Evolutionary conservation across 352 stramenopile species (phyloP).

Genomic region (Chrysophaeum taylorii): DNA sequence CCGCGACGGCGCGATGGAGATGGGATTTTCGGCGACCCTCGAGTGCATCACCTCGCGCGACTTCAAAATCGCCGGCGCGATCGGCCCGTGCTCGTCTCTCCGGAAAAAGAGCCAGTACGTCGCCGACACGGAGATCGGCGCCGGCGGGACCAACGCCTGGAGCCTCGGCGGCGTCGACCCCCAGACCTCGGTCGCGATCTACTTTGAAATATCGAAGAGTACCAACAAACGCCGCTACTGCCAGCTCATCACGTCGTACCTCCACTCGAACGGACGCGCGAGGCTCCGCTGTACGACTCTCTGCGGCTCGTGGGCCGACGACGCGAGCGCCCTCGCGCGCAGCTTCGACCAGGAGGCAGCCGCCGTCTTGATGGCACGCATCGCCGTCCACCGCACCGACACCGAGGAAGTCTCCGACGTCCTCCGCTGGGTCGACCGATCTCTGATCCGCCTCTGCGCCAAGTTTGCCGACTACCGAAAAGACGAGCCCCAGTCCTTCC

Average conservation of each 20-base stretch:
- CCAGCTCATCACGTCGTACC: slow-evolving; percentile 95
- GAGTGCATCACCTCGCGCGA: slow-evolving; percentile 92
- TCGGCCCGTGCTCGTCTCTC: slow-evolving; percentile 87
- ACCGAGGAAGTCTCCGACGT: slow-evolving; percentile 74
- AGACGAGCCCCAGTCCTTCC: slow-evolving; percentile 92
- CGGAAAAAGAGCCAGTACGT: slow-evolving; percentile 89
- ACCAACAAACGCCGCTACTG: slow-evolving; percentile 84
- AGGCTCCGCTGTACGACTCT: slow-evolving; percentile 91
- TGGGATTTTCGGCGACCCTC: slow-evolving; percentile 85
- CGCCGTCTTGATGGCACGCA: slow-evolving; percentile 83
- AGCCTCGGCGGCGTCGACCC: slow-evolving; percentile 92
- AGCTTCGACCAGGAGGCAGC: slow-evolving; percentile 98
- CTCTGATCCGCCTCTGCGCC: slow-evolving; percentile 91
- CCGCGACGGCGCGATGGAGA: slow-evolving; percentile 85
- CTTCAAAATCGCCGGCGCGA: slow-evolving; percentile 96
- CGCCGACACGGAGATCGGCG: slow-evolving; percentile 88
- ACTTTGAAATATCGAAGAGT: slow-evolving; percentile 92
- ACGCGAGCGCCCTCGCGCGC: slow-evolving; percentile 75
- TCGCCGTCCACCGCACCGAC: slow-evolving; percentile 62
- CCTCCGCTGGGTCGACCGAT: slow-evolving; percentile 85
- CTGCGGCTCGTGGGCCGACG: slow-evolving; percentile 84
- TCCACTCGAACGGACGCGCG: slow-evolving; percentile 87
- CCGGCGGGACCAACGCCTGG: slow-evolving; percentile 79
- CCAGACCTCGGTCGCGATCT: slow-evolving; percentile 93
- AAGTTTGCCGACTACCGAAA: slow-evolving; percentile 97